Percentiles rank a stretch among this genome's conserved stretches.
These are phyloP conservation scores for Medicago ruthenica DNA, from an alignment of 306 rosid genomes.

Conservation along the genomic window DNA sequence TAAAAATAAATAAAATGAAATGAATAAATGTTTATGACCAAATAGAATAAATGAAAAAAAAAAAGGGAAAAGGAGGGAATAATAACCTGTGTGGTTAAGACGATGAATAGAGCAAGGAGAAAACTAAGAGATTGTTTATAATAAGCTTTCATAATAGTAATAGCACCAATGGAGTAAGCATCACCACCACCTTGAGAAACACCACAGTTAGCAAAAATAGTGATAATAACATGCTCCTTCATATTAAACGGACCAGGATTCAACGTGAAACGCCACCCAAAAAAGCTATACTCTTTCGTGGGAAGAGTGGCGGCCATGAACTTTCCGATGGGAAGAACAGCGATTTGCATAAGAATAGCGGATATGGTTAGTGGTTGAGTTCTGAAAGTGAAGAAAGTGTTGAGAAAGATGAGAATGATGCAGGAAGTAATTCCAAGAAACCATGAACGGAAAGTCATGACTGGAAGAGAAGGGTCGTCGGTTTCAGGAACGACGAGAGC, in stretches of 20 bases:
- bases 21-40: too few species aligned
- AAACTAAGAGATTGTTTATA: constrained; percentile 77
- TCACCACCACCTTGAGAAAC: constrained; percentile 97
- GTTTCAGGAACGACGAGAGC: constrained; percentile 98
- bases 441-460: constrained; percentile 96
- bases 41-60: too few species aligned
- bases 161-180: constrained; percentile 97
- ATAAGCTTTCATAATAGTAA: constrained; percentile 91
- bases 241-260: constrained; percentile 94
- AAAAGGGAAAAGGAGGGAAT: too few species aligned
- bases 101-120: constrained; percentile 73
- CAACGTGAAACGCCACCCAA: constrained; percentile 60
- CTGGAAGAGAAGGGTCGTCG: constrained; percentile 89
- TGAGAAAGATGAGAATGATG: constrained; percentile 76
- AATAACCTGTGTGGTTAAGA: constrained; percentile 70
- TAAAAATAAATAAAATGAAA: too few species aligned
- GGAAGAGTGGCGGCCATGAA: constrained; percentile 91
- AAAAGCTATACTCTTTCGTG: constrained; percentile 42
- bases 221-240: constrained; percentile 94
- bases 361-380: constrained; percentile 91
- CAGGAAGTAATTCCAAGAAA: constrained; percentile 71
- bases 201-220: constrained; percentile 92
- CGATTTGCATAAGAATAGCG: constrained; percentile 97
- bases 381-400: constrained; percentile 93
- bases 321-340: constrained; percentile 74